Evolutionary conservation across 1,139 yeast species (phyloP).

Genomic region (Pichia sp.): DNA sequence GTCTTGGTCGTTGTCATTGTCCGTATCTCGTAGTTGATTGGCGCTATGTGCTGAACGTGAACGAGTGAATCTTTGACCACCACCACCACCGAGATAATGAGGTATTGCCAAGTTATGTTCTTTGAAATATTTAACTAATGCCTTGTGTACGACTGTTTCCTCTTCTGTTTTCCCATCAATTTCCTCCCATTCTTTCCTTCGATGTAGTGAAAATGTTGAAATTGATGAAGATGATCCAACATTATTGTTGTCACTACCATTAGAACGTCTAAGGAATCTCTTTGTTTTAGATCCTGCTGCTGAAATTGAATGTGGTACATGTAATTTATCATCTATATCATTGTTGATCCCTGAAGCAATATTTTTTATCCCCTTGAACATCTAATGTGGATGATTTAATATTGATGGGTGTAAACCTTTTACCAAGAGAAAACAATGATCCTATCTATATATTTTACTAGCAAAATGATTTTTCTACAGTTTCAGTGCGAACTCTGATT

Average conservation of each 20-base stretch:
- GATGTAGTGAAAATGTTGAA: neutral
- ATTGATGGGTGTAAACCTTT: too few species aligned
- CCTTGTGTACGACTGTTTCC: constrained; percentile 27
- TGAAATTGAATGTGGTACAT: neutral
- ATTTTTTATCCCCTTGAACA: neutral
- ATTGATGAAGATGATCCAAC: neutral
- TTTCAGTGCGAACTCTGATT: too few species aligned
- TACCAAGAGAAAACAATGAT: too few species aligned
- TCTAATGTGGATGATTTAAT: too few species aligned
- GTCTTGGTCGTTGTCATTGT: too few species aligned
- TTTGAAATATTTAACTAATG: constrained; percentile 24
- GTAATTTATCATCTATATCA: neutral
- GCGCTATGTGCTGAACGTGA: too few species aligned
- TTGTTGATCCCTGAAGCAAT: neutral
- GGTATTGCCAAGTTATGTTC: constrained; percentile 21
- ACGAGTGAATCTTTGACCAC: neutral
- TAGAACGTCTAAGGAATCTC: constrained; percentile 1
- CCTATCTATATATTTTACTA: too few species aligned
- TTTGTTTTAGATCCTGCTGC: neutral
- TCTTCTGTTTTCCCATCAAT: constrained; percentile 26
- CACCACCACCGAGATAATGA: constrained; percentile 20
- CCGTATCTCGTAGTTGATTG: too few species aligned
- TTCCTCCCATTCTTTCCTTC: constrained; percentile 13
- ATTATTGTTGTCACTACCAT: neutral
- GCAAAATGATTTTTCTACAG: too few species aligned